Evolutionary conservation across 805 yeast species (phyloP).

Genomic region (Yarrowia sp.): DNA sequence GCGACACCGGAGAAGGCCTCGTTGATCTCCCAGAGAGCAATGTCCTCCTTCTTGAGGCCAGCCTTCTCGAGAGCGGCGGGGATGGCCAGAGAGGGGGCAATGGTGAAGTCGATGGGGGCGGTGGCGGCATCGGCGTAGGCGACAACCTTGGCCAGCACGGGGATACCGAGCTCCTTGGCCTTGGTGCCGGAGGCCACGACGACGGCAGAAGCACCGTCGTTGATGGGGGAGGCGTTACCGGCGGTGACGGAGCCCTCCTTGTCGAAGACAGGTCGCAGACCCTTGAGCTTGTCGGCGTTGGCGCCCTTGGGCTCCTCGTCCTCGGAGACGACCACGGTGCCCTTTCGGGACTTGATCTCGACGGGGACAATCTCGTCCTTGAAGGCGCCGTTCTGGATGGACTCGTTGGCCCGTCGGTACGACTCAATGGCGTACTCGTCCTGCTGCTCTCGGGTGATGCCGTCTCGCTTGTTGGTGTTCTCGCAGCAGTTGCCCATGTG

Average conservation of each 20-base stretch:
- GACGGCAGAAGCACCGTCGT: conserved; percentile 96
- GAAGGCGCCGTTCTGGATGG: conserved; percentile 77
- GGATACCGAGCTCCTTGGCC: conserved; percentile 76
- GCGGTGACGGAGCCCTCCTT: conserved; percentile 96
- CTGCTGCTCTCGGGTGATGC: conserved; percentile 79
- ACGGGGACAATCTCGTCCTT: conserved; percentile 80
- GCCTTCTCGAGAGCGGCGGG: conserved; percentile 92
- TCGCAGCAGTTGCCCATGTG: conserved; percentile 97
- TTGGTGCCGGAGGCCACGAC: conserved; percentile 81
- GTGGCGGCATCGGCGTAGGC: conserved; percentile 98
- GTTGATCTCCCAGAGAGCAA: conserved; percentile 88
- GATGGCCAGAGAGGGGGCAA: conserved; percentile 91
- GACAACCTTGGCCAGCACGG: conserved; percentile 71
- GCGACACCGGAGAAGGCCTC: conserved; percentile 98
- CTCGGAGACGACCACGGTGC: conserved; percentile 67
- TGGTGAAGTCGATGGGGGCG: conserved; percentile 88
- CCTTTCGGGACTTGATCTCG: conserved; percentile 70
- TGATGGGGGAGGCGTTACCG: conserved; percentile 90
- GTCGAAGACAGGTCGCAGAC: conserved; percentile 89
- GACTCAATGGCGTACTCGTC: conserved; percentile 83
- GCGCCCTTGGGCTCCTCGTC: conserved; percentile 83
- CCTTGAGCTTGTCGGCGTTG: conserved; percentile 70
- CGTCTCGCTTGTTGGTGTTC: conserved; percentile 84
- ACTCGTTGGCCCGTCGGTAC: conserved; percentile 78
- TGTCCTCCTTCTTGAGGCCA: conserved; percentile 63